Evolutionary conservation across 2,329 filamentous ascomycete genomes (phyloP), one percentile per base, ranked within the genome.

Genomic region (Elsinoe perseae): DNA sequence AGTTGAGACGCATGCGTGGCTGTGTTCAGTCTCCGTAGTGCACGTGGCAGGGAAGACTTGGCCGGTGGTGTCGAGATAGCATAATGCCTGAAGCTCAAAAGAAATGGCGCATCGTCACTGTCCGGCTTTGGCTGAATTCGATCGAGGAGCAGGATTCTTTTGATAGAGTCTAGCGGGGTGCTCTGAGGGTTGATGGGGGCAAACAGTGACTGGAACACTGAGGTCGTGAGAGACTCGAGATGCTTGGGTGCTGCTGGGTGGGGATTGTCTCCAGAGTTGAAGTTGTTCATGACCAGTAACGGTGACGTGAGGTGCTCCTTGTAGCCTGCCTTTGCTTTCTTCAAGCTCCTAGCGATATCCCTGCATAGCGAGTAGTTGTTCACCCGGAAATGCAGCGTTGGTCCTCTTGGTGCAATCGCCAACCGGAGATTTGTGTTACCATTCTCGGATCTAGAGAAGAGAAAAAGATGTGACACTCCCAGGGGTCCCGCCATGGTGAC

Each of bases 271-370:
- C 40, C 77, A 2, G 84, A 85, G 36, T 82, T 81, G 71, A 98
- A 95, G 71, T 95, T 96, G 75, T 98, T 98, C 93, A 98, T 97
- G 62, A 98, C 93, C 43, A 98, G 80, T 82, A 97, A 73, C 60
- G 93, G 93, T 5, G 93, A 84, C 42, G 84, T 89, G 57, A 87
- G 78, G 65, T 89, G 95, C 69, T 95, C 89, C 69, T 92, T 66
- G 46, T 66, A 92, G 61, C 87, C 89, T 48, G 85, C 86, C 67
- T 84, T 83, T 7, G 92, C 89, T 64, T 89, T 87, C 70, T 87
- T 89, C 74, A 95, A 83, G 12, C 89, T 84, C 67, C 83, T 86
- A 64, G 87, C 81, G 2, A 98, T 84, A 69, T 98, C 93, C 70
- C 93, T 95, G 72, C 86, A 89, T 2, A 98, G 78, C 32, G 90